Percentiles rank a stretch among this genome's conserved stretches.
Conservation (phyloP, 2,329 filamentous ascomycete genomes). For the Tolypocladium pustulatum region DNA sequence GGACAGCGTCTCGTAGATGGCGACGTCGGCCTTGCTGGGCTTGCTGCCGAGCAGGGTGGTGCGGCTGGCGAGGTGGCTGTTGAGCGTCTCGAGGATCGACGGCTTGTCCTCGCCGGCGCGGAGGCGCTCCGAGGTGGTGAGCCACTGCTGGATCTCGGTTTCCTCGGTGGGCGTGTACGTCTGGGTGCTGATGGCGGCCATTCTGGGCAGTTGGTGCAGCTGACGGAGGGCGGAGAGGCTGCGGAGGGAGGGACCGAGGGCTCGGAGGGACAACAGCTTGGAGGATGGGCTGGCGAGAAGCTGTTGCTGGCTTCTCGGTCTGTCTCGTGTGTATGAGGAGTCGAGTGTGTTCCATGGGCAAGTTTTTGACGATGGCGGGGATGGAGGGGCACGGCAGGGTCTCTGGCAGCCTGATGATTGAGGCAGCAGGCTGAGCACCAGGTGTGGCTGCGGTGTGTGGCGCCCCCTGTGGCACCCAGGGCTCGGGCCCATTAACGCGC, state of each 20-base stretch:
- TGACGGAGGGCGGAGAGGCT: slow-evolving; percentile 24
- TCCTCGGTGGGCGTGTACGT: slow-evolving; percentile 72
- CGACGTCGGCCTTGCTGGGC: slow-evolving; percentile 78
- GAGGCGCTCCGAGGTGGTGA: slow-evolving; percentile 65
- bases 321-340: background rate
- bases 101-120: slow-evolving; percentile 44
- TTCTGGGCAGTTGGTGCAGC: slow-evolving; percentile 32
- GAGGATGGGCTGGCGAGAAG: slow-evolving; percentile 1
- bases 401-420: background rate
- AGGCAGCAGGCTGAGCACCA: background rate
- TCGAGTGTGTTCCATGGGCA: background rate
- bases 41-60: slow-evolving; percentile 85
- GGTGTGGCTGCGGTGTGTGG: slow-evolving; percentile 1
- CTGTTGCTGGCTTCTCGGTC: slow-evolving; percentile 2
- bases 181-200: slow-evolving; percentile 55
- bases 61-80: slow-evolving; percentile 76
- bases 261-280: slow-evolving; percentile 36
- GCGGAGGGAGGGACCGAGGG: slow-evolving; percentile 16
- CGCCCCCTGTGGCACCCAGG: background rate
- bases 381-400: slow-evolving; percentile 4
- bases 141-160: slow-evolving; percentile 82
- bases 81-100: slow-evolving; percentile 66
- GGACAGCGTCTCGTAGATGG: slow-evolving; percentile 69
- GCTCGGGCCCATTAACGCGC: slow-evolving; percentile 8
- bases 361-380: slow-evolving; percentile 3